These are phyloP conservation scores for Yarrowia deformans DNA, from an alignment of 805 yeast genomes.

Conservation along the genomic window DNA sequence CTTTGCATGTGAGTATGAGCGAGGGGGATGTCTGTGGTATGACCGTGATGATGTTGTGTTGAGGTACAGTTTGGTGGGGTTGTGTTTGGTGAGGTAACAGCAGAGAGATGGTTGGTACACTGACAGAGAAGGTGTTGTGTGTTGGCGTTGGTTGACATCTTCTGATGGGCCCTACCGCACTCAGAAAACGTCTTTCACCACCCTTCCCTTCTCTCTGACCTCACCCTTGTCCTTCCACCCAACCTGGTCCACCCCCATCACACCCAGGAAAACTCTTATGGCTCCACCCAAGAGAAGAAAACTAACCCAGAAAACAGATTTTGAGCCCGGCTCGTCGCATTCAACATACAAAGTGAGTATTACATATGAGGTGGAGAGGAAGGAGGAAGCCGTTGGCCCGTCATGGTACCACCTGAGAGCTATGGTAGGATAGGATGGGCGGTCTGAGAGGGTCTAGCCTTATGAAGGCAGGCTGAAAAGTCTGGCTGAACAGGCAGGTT, in stretches of 20 bases:
- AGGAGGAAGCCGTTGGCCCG: not conserved
- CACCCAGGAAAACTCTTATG: not conserved
- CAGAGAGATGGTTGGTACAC: no score
- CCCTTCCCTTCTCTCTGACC: not conserved
- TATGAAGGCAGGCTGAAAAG: no score
- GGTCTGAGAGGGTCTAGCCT: not conserved
- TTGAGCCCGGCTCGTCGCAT: constrained; percentile 11
- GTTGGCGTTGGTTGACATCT: no score
- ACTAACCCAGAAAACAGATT: constrained; percentile 5
- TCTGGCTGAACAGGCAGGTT: no score
- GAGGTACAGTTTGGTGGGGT: no score
- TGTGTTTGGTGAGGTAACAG: no score
- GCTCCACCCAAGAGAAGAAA: not conserved
- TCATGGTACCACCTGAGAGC: no score
- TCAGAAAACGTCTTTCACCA: not conserved
- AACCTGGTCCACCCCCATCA: not conserved
- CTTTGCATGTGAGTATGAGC: not conserved
- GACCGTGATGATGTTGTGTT: no score
- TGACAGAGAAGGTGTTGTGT: no score
- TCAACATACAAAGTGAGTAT: constrained; percentile 1
- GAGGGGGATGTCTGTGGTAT: not conserved
- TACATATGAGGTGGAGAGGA: not conserved
- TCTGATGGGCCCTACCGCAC: no score
- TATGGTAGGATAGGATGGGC: no score
- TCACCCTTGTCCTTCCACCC: not conserved